Evolutionary conservation across 2,329 filamentous ascomycete species (phyloP), one percentile per base, ranked within the genome.

Genomic region (Torrubiella hemipterigena): DNA sequence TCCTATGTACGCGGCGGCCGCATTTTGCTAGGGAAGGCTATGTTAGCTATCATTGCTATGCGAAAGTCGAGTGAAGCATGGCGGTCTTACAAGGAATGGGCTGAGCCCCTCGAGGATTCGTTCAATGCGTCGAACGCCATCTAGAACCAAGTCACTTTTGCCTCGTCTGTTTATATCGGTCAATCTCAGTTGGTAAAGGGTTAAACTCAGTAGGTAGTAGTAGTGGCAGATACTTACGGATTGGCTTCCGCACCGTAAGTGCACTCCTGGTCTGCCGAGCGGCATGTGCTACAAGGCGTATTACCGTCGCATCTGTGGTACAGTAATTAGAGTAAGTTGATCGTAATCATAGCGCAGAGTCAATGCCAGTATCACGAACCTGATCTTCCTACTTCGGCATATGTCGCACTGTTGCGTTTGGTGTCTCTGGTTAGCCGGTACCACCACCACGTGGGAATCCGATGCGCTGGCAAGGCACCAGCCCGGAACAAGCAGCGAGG

Each of bases 61-160:
- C n/a, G n/a, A n/a, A n/a, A n/a, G n/a, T n/a, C n/a, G n/a, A n/a
- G n/a, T n/a, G n/a, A n/a, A n/a, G n/a, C n/a, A n/a, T n/a, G n/a
- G n/a, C n/a, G n/a, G n/a, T n/a, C 50, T 49, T 23, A 61, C 58
- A 32, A 66, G 45, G 15, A 47, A 52, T 15, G 54, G 46, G 31
- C 57, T 59, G 37, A 68, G 52, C 34, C 66, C 58, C 14, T 61
- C 54, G 5, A 69, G 50, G 9, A 59, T 49, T 30, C 50, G 56
- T 39, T 69, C 65, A 14, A 67, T 56, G 11, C 65, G 52, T 2
- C 67, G 41, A 4, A 66, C 61, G 5, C 63, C 62, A 35, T 67
- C 64, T 3, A 69, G 54, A 15, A 69, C 67, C 28, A 67, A 47
- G 35, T 69, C 65, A 26, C 58, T 66, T 41, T 69, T 69, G 18